Percentiles rank a stretch among this genome's conserved stretches.
Evolutionary conservation across 768 basidiomycete genomes (phyloP).

Genomic region (Hortiboletus campestris): DNA sequence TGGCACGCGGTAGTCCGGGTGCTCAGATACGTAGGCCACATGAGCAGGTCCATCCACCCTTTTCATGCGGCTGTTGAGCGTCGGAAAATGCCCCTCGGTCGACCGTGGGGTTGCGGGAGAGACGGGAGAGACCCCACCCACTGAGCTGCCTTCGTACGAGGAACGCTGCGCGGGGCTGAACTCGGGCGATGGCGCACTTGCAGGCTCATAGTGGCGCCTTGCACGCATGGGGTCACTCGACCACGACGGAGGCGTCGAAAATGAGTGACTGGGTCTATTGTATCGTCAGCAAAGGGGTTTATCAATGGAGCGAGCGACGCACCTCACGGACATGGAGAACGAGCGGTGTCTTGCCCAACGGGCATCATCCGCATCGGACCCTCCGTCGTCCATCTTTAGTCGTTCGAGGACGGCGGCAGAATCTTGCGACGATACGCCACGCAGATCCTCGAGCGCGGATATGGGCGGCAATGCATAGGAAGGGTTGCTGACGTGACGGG

Average conservation of each 20-base stretch:
- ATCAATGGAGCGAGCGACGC: neutral
- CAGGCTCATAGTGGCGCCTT: constrained; percentile 17
- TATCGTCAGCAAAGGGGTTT: neutral
- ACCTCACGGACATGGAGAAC: constrained; percentile 41
- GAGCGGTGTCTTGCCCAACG: constrained; percentile 45
- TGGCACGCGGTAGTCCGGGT: constrained; percentile 14
- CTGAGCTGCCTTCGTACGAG: constrained; percentile 45
- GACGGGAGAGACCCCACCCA: constrained; percentile 50
- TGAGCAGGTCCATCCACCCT: constrained; percentile 11
- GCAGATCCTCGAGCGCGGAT: constrained; percentile 62
- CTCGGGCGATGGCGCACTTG: constrained; percentile 13
- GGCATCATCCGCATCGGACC: constrained; percentile 17
- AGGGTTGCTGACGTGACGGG: constrained; percentile 31
- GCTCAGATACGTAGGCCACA: constrained; percentile 8
- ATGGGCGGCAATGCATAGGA: constrained; percentile 65
- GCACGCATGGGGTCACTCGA: constrained; percentile 19
- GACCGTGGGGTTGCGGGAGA: constrained; percentile 54
- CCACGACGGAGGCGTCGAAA: constrained; percentile 26
- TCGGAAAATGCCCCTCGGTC: constrained; percentile 19
- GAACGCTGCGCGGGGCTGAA: constrained; percentile 30
- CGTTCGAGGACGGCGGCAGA: constrained; percentile 66
- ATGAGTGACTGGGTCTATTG: constrained; percentile 17
- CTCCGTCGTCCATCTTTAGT: constrained; percentile 52
- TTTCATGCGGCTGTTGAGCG: constrained; percentile 14
- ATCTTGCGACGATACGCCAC: constrained; percentile 50